Percentiles rank a stretch among this genome's conserved stretches.
Evolutionary conservation across 305 asterid species (phyloP).

Genomic region (Fraxinus dipetala): DNA sequence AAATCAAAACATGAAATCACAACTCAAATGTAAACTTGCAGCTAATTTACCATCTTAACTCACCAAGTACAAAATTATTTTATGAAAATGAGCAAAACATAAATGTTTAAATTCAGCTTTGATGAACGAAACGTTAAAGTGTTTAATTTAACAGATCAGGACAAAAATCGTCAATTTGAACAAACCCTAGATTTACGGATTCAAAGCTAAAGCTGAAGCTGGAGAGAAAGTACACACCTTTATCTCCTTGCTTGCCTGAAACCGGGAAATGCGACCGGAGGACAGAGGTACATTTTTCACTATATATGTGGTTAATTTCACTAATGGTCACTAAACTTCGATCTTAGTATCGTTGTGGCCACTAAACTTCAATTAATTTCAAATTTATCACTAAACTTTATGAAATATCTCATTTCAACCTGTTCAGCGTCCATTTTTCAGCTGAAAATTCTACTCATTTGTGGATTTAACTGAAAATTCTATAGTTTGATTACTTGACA

Average conservation of each 20-base stretch:
- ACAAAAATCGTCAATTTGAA: slow-evolving; percentile 3
- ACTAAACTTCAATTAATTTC: background rate
- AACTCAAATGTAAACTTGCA: slow-evolving; percentile 18
- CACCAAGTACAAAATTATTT: slow-evolving; percentile 16
- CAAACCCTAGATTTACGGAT: slow-evolving; percentile 40
- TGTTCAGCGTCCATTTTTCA: background rate
- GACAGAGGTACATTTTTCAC: slow-evolving; percentile 20
- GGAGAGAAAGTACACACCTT: slow-evolving; percentile 38
- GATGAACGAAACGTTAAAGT: slow-evolving; percentile 4
- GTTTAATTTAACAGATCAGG: slow-evolving; percentile 14
- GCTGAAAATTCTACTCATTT: background rate
- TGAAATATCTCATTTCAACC: background rate
- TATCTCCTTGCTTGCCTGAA: slow-evolving; percentile 34
- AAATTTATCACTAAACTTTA: background rate
- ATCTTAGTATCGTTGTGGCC: background rate
- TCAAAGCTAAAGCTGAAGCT: slow-evolving; percentile 28
- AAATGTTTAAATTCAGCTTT: background rate
- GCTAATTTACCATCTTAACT: slow-evolving; percentile 15
- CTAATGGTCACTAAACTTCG: background rate
- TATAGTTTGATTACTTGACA: background rate
- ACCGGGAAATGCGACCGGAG: slow-evolving; percentile 42
- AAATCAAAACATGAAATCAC: slow-evolving; percentile 17
- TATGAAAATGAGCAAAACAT: background rate
- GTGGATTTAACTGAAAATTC: background rate
- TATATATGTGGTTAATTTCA: background rate